A percentile compares a stretch with the other conserved stretches of the same genome.
Conservation (phyloP, 2,329 filamentous ascomycete species). For the Ilyonectria sp. region DNA sequence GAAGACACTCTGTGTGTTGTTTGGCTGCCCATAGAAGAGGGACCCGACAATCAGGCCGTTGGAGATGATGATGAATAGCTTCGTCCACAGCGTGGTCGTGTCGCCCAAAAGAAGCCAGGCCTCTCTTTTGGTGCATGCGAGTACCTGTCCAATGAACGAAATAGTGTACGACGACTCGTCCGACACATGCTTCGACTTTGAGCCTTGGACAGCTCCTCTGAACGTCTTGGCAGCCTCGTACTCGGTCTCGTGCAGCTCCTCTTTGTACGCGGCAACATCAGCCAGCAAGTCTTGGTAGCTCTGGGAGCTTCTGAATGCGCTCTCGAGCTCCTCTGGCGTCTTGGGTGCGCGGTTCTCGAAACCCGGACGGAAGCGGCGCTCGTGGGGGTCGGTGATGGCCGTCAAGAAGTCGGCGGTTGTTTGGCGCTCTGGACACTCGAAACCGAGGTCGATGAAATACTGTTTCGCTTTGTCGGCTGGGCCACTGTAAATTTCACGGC, state of each 20-base stretch:
- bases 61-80: conserved; percentile 83
- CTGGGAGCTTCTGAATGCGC: conserved; percentile 74
- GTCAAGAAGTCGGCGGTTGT: conserved; percentile 66
- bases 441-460: conserved; percentile 79
- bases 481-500: conserved; percentile 78
- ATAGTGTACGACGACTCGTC: conserved; percentile 83
- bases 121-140: conserved; percentile 79
- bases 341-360: conserved; percentile 76
- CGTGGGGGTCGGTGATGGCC: conserved; percentile 71
- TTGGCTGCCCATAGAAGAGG: conserved; percentile 79
- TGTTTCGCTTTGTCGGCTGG: conserved; percentile 71
- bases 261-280: conserved; percentile 68
- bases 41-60: conserved; percentile 83
- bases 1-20: conserved; percentile 76
- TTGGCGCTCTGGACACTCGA: conserved; percentile 77
- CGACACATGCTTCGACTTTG: conserved; percentile 78
- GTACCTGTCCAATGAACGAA: conserved; percentile 79
- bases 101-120: conserved; percentile 86
- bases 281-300: conserved; percentile 71
- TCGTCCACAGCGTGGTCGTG: conserved; percentile 81
- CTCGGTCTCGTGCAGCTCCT: conserved; percentile 65
- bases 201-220: conserved; percentile 76
- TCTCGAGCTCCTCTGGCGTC: conserved; percentile 77
- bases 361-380: conserved; percentile 77
- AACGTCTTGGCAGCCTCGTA: conserved; percentile 76